These are phyloP conservation scores for Lentinula aciculospora DNA, from an alignment of 768 basidiomycete genomes.

Conservation along the genomic window DNA sequence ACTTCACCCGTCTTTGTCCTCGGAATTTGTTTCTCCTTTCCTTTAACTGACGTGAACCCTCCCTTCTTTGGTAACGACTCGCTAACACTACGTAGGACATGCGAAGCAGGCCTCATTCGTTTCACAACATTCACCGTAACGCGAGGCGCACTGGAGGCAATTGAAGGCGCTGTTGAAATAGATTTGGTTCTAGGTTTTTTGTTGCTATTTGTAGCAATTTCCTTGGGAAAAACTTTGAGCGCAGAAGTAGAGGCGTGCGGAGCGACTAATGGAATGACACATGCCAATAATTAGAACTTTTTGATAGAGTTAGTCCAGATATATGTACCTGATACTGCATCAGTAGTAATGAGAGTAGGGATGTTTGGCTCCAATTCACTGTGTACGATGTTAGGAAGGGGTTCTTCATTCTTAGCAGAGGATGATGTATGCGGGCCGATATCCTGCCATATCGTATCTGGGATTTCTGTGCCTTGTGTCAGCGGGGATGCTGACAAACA, in stretches of 20 bases:
- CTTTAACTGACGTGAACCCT: neutral
- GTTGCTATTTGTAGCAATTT: neutral
- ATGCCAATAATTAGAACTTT: neutral
- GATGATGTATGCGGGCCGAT: neutral
- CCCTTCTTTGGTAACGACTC: neutral
- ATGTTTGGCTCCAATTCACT: neutral
- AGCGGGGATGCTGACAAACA: neutral
- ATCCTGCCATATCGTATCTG: neutral
- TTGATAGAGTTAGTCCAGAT: neutral
- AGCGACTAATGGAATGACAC: neutral
- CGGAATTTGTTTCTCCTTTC: neutral
- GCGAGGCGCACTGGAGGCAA: neutral
- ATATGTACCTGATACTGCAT: neutral
- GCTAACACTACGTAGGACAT: neutral
- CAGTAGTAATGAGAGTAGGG: neutral
- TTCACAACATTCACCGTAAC: neutral
- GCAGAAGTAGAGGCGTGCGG: neutral
- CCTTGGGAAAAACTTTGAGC: neutral
- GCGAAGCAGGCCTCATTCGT: neutral
- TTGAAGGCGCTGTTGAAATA: neutral
- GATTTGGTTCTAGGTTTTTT: neutral
- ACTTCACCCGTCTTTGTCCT: neutral
- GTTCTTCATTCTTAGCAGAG: neutral
- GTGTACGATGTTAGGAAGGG: neutral
- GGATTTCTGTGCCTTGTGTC: neutral